phyloP scores from a whole-genome alignment of 1,284 basidiomycete species.

The Naganishia albida region DNA sequence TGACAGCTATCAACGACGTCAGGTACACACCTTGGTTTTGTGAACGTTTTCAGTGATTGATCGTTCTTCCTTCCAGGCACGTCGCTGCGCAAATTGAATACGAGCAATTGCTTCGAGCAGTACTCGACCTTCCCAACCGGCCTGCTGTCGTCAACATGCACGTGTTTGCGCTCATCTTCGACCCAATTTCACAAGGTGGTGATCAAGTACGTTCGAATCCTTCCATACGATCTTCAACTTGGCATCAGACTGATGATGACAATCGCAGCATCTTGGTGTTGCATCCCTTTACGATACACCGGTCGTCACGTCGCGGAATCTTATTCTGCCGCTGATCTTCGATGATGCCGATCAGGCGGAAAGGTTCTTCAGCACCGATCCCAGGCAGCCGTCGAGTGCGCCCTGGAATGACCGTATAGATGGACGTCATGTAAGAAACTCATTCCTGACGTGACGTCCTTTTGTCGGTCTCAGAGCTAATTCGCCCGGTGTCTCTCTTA shows the following conservation, averaged over 20 bases:
- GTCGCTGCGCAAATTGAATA: constrained; percentile 39
- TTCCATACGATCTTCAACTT: too few species aligned
- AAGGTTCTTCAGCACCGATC: constrained; percentile 15
- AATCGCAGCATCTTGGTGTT: constrained; percentile 16
- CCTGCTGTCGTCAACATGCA: constrained; percentile 51
- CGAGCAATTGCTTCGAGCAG: constrained; percentile 45
- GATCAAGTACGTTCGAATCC: constrained; percentile 13
- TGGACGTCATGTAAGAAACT: constrained; percentile 17
- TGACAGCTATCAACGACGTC: constrained; percentile 45
- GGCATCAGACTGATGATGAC: background rate
- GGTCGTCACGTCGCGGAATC: constrained; percentile 5
- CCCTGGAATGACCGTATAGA: constrained; percentile 8
- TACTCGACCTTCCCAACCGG: constrained; percentile 45
- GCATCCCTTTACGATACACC: constrained; percentile 29
- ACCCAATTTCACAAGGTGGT: constrained; percentile 23
- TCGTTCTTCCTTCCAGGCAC: background rate
- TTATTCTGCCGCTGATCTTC: constrained; percentile 18
- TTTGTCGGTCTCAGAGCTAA: background rate
- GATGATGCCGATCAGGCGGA: constrained; percentile 7
- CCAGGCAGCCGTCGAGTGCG: background rate
- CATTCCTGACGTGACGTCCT: background rate
- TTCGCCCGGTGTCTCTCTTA: background rate
- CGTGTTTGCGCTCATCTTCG: constrained; percentile 22
- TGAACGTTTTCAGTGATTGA: too few species aligned
- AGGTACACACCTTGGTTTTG: background rate